Evolutionary conservation across 2,329 filamentous ascomycete species (phyloP).

Genomic region (Lasiodiplodia sp.): DNA sequence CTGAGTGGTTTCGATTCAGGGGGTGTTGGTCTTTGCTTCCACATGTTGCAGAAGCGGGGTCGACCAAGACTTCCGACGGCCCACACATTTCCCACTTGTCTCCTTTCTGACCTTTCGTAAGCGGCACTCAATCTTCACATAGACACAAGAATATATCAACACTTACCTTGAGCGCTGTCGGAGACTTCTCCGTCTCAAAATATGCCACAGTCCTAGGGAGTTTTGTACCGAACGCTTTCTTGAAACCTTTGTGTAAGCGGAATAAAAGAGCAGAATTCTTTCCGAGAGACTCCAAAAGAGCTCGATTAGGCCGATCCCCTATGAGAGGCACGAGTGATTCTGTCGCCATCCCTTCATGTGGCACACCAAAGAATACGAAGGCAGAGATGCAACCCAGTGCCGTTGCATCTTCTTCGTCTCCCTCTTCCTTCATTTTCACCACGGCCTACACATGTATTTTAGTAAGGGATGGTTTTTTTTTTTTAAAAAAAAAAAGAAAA

Average conservation of each 20-base stretch:
- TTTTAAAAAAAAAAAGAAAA: too few relatives aligned
- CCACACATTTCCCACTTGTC: not conserved
- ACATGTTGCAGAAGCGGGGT: not conserved
- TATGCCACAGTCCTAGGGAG: not conserved
- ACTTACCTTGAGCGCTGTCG: not conserved
- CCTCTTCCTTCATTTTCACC: not conserved
- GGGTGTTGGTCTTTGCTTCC: slow-evolving; percentile 1
- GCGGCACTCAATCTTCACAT: too few relatives aligned
- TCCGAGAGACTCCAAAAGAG: not conserved
- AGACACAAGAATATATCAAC: too few relatives aligned
- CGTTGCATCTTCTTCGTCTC: not conserved
- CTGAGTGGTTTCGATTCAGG: not conserved
- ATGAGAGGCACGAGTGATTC: slow-evolving; percentile 2
- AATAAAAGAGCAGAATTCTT: not conserved
- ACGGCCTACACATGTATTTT: not conserved
- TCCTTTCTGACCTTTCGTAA: not conserved
- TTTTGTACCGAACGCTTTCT: not conserved
- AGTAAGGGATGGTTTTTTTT: not conserved
- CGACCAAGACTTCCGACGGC: not conserved
- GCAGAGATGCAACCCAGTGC: not conserved
- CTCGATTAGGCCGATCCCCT: slow-evolving; percentile 3
- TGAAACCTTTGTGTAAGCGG: not conserved
- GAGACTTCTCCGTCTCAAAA: slow-evolving; percentile 14
- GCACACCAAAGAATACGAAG: slow-evolving; percentile 11
- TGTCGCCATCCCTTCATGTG: slow-evolving; percentile 5